phyloP scores from a whole-genome alignment of 2,329 filamentous ascomycete species.

The Ascosphaera aggregata region DNA sequence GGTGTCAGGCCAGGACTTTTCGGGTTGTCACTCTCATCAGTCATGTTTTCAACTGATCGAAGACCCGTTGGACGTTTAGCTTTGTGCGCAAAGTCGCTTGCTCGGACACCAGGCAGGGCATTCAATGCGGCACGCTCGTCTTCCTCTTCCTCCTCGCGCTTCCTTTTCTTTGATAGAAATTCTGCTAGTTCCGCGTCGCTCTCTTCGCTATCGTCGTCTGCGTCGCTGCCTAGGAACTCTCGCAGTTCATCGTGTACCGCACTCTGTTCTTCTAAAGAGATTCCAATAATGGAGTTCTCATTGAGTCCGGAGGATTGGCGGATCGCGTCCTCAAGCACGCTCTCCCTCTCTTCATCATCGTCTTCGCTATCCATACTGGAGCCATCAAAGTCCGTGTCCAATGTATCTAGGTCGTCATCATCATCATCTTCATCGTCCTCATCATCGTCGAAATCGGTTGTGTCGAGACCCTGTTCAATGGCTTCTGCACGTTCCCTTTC shows the following conservation, averaged over 20 bases:
- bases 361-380: conserved; percentile 8
- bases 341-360: conserved; percentile 12
- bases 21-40: conserved; percentile 8
- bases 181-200: conserved; percentile 9
- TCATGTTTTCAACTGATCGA: conserved; percentile 4
- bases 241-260: conserved; percentile 47
- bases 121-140: conserved; percentile 13
- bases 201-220: conserved; percentile 16
- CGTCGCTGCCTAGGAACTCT: conserved; percentile 35
- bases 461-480: conserved; percentile 4
- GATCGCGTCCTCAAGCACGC: conserved; percentile 21
- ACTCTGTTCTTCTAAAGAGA: conserved; percentile 39
- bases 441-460: too few relatives aligned
- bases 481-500: conserved; percentile 8
- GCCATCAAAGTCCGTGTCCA: conserved; percentile 7
- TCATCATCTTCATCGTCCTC: background rate
- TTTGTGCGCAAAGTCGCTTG: background rate
- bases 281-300: conserved; percentile 28
- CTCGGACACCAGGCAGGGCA: conserved; percentile 9
- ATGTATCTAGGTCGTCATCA: conserved; percentile 12
- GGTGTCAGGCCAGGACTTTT: conserved; percentile 22
- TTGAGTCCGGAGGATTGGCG: conserved; percentile 26
- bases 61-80: conserved; percentile 9
- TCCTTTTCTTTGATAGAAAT: conserved; percentile 19
- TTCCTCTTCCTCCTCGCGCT: conserved; percentile 12